phyloP scores from a whole-genome alignment of 177 flowering plant genomes.

The Vitis hybrid region DNA sequence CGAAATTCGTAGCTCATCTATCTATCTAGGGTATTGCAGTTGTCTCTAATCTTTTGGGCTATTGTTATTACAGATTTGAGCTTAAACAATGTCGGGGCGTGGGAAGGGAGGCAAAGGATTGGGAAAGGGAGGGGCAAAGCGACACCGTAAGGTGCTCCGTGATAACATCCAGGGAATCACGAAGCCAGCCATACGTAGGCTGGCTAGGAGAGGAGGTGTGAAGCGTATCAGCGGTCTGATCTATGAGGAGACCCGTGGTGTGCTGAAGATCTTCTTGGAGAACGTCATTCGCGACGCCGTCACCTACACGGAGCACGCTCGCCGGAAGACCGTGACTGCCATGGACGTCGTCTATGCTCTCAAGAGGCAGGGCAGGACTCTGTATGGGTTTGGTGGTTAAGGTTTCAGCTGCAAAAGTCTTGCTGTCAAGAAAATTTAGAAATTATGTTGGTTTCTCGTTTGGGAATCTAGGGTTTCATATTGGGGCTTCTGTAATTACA shows the following conservation, averaged over 20 bases:
- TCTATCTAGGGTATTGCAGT: background rate
- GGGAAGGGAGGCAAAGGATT: slow-evolving; percentile 54
- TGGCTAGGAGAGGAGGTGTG: slow-evolving; percentile 50
- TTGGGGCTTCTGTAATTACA: background rate
- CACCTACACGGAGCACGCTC: slow-evolving; percentile 47
- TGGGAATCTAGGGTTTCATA: background rate
- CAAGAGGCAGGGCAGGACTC: slow-evolving; percentile 48
- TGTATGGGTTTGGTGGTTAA: slow-evolving; percentile 45
- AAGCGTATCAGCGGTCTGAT: slow-evolving; percentile 48
- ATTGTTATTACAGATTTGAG: background rate
- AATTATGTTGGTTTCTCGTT: background rate
- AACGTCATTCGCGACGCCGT: slow-evolving; percentile 47
- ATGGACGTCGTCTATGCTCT: slow-evolving; percentile 51
- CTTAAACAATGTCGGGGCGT: slow-evolving; percentile 36
- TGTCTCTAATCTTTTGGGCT: background rate
- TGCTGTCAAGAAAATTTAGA: slow-evolving; percentile 29
- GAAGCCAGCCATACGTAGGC: slow-evolving; percentile 45
- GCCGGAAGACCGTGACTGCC: slow-evolving; percentile 51
- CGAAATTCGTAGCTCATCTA: background rate
- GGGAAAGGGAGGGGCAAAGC: slow-evolving; percentile 52
- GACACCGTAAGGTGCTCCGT: slow-evolving; percentile 44
- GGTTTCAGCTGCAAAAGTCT: slow-evolving; percentile 16
- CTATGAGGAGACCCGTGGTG: slow-evolving; percentile 43
- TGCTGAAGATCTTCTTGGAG: slow-evolving; percentile 42
- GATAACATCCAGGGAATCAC: slow-evolving; percentile 51